Percentiles rank a stretch among this genome's conserved stretches.
Conservation (phyloP, 1,139 yeast genomes). For the Yamadazyma triangularis region DNA sequence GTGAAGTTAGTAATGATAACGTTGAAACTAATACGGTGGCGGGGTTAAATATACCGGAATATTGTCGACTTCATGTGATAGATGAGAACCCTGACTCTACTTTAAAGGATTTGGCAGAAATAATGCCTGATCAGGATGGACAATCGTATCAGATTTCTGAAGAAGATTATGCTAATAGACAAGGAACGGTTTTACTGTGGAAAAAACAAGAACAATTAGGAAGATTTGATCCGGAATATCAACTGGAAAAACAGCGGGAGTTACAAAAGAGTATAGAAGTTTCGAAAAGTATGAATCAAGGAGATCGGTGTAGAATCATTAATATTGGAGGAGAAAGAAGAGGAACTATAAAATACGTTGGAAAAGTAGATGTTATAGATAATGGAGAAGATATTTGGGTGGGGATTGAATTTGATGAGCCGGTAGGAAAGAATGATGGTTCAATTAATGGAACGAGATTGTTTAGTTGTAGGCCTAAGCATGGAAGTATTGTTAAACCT, state of each 20-base stretch:
- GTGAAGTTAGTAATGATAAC: conserved; percentile 9
- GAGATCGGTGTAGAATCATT: conserved; percentile 38
- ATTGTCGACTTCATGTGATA: conserved; percentile 47
- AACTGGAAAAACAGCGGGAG: conserved; percentile 17
- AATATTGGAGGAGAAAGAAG: conserved; percentile 52
- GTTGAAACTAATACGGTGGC: conserved; percentile 13
- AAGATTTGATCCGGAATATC: conserved; percentile 57
- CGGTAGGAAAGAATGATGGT: conserved; percentile 45
- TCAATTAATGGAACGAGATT: conserved; percentile 26
- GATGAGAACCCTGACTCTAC: conserved; percentile 53
- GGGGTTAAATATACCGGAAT: conserved; percentile 27
- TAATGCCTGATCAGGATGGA: conserved; percentile 28
- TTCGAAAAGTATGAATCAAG: conserved; percentile 22
- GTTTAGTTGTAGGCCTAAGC: conserved; percentile 34
- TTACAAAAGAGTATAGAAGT: conserved; percentile 15
- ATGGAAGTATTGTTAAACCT: conserved; percentile 52
- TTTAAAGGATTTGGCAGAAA: conserved; percentile 31
- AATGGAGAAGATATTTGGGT: conserved; percentile 41
- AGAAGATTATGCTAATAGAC: conserved; percentile 58
- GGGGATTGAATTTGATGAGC: conserved; percentile 48
- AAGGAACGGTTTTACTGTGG: conserved; percentile 71
- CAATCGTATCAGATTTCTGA: conserved; percentile 53
- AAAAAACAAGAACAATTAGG: conserved; percentile 66
- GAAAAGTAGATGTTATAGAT: conserved; percentile 59
- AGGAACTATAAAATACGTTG: conserved; percentile 67